Evolutionary conservation across 495 filamentous ascomycete species (phyloP).

Genomic region (Hypomontagnella monticulosa): DNA sequence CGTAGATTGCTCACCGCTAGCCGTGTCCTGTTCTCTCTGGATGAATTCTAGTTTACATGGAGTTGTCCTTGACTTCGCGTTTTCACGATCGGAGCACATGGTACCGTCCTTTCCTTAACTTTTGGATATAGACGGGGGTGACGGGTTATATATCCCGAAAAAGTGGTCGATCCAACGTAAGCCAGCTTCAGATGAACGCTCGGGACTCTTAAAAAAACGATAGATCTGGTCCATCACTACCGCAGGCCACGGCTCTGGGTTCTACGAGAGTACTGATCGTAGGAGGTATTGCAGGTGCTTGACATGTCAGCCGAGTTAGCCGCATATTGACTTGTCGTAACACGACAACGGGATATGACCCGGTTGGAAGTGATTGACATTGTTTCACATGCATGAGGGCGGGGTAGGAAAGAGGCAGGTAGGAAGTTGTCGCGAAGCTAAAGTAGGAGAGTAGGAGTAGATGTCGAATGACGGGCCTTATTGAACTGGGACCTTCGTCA

Average conservation of each 20-base stretch:
- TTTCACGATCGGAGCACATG: background rate
- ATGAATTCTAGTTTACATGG: background rate
- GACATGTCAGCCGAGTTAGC: slow-evolving; percentile 37
- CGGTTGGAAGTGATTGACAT: slow-evolving; percentile 35
- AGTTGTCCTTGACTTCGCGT: background rate
- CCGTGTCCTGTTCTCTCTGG: slow-evolving; percentile 1
- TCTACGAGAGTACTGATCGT: slow-evolving; percentile 31
- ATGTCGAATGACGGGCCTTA: slow-evolving; percentile 17
- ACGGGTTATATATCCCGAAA: slow-evolving; percentile 31
- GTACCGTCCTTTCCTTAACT: background rate
- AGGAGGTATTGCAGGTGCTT: slow-evolving; percentile 29
- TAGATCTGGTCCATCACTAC: slow-evolving; percentile 35
- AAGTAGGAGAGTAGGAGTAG: slow-evolving; percentile 13
- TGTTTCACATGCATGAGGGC: slow-evolving; percentile 38
- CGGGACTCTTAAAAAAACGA: slow-evolving; percentile 24
- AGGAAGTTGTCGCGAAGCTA: slow-evolving; percentile 32
- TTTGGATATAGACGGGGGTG: slow-evolving; percentile 28
- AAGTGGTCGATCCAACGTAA: slow-evolving; percentile 32
- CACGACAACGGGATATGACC: slow-evolving; percentile 31
- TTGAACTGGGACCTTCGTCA: background rate
- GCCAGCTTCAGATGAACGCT: slow-evolving; percentile 22
- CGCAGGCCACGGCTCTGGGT: slow-evolving; percentile 34
- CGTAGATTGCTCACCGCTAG: slow-evolving; percentile 18
- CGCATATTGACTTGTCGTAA: slow-evolving; percentile 25
- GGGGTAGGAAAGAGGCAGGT: slow-evolving; percentile 22